Conservation (phyloP, 2,329 filamentous ascomycete genomes). For the Diaporthe sp. region DNA sequence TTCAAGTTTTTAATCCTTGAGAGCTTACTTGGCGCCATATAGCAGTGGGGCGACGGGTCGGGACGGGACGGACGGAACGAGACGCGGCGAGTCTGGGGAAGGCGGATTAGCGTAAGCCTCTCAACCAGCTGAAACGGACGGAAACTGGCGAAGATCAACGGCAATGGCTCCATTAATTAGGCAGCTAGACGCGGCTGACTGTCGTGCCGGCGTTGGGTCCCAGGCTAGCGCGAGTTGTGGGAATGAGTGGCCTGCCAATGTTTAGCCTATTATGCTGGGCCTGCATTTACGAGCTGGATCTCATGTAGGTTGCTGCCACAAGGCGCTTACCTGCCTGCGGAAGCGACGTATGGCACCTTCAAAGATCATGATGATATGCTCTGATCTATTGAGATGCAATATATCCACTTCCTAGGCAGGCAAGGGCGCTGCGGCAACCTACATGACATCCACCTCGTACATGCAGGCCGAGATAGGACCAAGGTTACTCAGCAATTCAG, state of each 20-base stretch:
- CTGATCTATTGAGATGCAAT: background rate
- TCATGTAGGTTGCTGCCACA: background rate
- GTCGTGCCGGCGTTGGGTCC: background rate
- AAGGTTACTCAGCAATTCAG: background rate
- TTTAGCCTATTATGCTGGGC: background rate
- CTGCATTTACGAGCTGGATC: background rate
- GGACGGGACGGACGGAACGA: background rate
- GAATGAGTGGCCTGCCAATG: background rate
- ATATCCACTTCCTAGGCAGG: background rate
- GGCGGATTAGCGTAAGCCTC: too few species aligned
- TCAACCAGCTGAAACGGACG: background rate
- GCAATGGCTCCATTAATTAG: background rate
- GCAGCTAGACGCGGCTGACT: background rate
- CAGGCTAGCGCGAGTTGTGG: background rate
- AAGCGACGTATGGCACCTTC: background rate
- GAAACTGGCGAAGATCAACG: background rate
- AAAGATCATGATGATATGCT: background rate
- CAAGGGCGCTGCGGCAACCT: background rate
- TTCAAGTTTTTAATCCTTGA: too few species aligned
- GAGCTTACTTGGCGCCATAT: background rate
- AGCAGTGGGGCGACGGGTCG: background rate
- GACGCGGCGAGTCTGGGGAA: background rate
- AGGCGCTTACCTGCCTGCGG: background rate
- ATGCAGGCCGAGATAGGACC: background rate
- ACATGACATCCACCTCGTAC: background rate